These are phyloP conservation scores for Cytospora mali DNA, from an alignment of 2,329 filamentous ascomycete genomes.

Conservation along the genomic window DNA sequence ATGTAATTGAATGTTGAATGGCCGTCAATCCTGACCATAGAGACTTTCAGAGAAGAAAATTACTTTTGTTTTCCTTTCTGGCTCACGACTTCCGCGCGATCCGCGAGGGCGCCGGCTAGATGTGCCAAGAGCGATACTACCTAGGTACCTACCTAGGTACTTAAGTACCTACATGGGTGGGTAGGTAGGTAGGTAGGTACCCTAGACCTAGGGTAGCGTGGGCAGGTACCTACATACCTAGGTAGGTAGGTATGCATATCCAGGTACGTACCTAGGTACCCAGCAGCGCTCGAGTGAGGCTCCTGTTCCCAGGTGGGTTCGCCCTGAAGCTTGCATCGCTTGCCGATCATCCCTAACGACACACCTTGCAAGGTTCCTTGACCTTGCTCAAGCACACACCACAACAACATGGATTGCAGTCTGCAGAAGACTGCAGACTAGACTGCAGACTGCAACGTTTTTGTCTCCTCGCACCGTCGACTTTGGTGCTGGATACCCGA, in stretches of 20 bases:
- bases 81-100: neutral
- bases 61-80: neutral
- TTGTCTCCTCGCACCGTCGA: neutral
- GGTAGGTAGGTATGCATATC: too few relatives aligned
- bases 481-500: constrained; percentile 10
- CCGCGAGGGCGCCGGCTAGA: neutral
- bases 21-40: neutral
- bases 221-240: too few relatives aligned
- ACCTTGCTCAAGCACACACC: constrained; percentile 3
- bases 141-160: too few relatives aligned
- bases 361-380: constrained; percentile 16
- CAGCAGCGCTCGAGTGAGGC: neutral
- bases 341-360: constrained; percentile 5
- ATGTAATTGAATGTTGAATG: neutral
- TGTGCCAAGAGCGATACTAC: neutral
- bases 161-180: too few relatives aligned
- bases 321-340: constrained; percentile 8
- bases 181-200: too few relatives aligned
- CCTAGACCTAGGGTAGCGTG: too few relatives aligned
- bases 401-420: neutral
- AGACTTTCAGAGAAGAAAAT: neutral
- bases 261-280: neutral
- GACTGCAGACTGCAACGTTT: neutral
- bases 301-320: neutral
- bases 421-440: too few relatives aligned